Base-by-base conservation (phyloP, 2,329 filamentous ascomycete species). In the Colletotrichum destructivum region DNA sequence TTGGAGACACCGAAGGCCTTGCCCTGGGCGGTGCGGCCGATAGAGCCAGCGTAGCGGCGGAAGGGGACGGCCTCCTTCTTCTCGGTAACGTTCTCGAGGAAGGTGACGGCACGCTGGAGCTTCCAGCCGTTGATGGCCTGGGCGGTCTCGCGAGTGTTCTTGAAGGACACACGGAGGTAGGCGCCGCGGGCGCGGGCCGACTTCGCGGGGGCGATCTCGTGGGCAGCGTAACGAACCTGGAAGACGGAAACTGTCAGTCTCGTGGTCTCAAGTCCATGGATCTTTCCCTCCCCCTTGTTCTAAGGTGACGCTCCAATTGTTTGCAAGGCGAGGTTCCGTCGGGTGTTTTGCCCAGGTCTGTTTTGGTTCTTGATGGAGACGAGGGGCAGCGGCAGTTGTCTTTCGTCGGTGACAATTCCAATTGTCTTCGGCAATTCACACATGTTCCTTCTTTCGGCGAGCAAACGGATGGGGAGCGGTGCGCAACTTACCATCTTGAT, bases 81-180 rank as follows among this genome's bases (percentile, higher is more conserved):
- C 87, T 93, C 93, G 88, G 94, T 91, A 82, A 99, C 96, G 87
- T 99, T 98, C 90, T 98, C 94, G 84, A 99, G 94, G 92, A 97
- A 99, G 84, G 92, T 92, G 80, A 98, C 88, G 82, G 96, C 96
- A 84, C 96, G 95, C 88, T 94, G 90, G 83, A 98, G 85, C 90
- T 98, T 98, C 95, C 95, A 98, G 88, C 96, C 96, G 88, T 96
- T 98, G 92, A 99, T 98, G 82, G 95, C 95, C 90, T 98, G 96
- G 77, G 97, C 96, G 79, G 96, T 98, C 91, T 99, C 97, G 84
- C 96, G 95, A 85, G 96, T 99, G 93, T 99, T 99, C 93, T 99
- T 99, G 94, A 98, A 99, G 81, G 94, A 97, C 81, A 98, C 96
- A 85, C 96, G 95, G 82, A 99, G 94, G 91, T 98, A 99, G 85